Conservation (phyloP, 306 rosid species). For the Vicia villosa region DNA sequence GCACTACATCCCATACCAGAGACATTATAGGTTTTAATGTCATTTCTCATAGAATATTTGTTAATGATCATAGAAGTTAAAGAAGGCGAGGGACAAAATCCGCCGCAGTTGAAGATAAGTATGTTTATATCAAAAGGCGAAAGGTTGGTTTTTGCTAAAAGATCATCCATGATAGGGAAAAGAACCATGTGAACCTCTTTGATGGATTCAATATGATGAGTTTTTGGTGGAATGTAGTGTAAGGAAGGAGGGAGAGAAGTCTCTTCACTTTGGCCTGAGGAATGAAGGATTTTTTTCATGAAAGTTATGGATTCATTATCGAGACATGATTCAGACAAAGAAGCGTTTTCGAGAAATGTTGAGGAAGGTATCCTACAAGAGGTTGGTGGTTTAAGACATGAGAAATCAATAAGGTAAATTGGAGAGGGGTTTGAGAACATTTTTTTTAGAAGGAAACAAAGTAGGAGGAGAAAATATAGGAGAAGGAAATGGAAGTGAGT, state of each 20-base stretch:
- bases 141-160: conserved; percentile 58
- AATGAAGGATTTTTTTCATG: conserved; percentile 67
- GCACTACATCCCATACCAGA: conserved; percentile 97
- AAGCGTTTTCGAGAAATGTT: conserved; percentile 56
- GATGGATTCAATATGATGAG: conserved; percentile 58
- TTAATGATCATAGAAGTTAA: conserved; percentile 66
- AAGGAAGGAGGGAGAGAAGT: conserved; percentile 66
- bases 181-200: conserved; percentile 64
- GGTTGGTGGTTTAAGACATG: conserved; percentile 71
- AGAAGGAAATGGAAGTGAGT: conserved; percentile 37
- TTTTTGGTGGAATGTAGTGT: conserved; percentile 66
- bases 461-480: conserved; percentile 26
- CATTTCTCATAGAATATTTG: conserved; percentile 66
- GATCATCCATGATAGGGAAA: conserved; percentile 70
- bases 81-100: conserved; percentile 78
- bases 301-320: conserved; percentile 55
- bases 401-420: conserved; percentile 68
- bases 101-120: conserved; percentile 71
- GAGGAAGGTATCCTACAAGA: conserved; percentile 60
- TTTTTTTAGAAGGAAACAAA: conserved; percentile 42
- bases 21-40: conserved; percentile 68
- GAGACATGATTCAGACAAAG: conserved; percentile 35
- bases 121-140: conserved; percentile 66
- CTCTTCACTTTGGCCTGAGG: conserved; percentile 72
- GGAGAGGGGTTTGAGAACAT: conserved; percentile 41